Conservation (phyloP, 257 asterid species). For the Striga asiatica region DNA sequence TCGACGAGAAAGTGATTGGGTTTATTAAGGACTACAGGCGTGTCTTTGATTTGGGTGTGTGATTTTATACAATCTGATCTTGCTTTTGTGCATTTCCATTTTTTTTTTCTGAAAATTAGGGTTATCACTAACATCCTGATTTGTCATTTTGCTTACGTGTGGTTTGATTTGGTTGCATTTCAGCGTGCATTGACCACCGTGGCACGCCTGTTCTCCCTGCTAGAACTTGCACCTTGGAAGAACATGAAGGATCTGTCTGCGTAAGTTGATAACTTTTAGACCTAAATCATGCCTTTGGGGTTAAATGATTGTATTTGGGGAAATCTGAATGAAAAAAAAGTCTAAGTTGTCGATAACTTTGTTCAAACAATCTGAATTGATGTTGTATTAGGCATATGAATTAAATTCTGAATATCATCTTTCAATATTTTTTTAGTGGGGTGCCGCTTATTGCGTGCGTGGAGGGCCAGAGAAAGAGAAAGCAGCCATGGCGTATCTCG, state of each 20-base stretch:
- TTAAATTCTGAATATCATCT: too few relatives aligned
- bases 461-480: conserved; percentile 77
- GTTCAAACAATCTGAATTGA: too few relatives aligned
- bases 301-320: too few relatives aligned
- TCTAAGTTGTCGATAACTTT: too few relatives aligned
- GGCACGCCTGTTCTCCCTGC: conserved; percentile 96
- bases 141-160: background rate
- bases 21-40: conserved; percentile 75
- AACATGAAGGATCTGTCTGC: conserved; percentile 49
- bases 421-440: conserved; percentile 52
- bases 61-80: background rate
- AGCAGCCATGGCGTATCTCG: conserved; percentile 85
- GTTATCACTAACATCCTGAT: background rate
- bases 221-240: conserved; percentile 95
- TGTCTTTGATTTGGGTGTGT: conserved; percentile 79
- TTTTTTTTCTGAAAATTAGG: background rate
- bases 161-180: background rate
- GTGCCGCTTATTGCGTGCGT: conserved; percentile 76
- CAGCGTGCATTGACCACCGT: conserved; percentile 95
- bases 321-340: too few relatives aligned
- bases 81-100: background rate
- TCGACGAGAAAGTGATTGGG: conserved; percentile 74
- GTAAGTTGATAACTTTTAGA: too few relatives aligned
- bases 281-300: too few relatives aligned
- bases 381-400: too few relatives aligned